These are phyloP conservation scores for Scutellaria barbata DNA, from an alignment of 257 asterid species.

Conservation along the genomic window DNA sequence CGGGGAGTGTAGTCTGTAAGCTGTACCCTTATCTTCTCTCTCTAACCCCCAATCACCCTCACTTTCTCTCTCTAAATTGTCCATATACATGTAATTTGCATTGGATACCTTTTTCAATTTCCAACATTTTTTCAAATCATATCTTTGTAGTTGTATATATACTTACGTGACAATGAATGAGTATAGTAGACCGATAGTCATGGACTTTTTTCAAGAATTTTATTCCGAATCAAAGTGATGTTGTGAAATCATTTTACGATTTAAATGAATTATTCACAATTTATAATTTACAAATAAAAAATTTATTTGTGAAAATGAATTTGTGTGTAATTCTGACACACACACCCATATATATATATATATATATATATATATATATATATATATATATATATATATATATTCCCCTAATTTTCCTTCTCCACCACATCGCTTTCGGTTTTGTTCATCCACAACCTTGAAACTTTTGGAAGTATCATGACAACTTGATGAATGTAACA, in stretches of 20 bases:
- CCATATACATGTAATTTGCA: slow-evolving; percentile 37
- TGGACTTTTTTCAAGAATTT: background rate
- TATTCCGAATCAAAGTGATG: background rate
- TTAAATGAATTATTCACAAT: too few species aligned
- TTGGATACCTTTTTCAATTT: slow-evolving; percentile 35
- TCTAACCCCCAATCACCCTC: slow-evolving; percentile 2
- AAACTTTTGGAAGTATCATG: slow-evolving; percentile 21
- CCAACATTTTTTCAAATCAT: slow-evolving; percentile 22
- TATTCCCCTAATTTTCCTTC: slow-evolving; percentile 20
- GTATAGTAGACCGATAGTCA: background rate
- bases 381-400: too few species aligned
- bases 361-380: too few species aligned
- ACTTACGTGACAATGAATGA: slow-evolving; percentile 15
- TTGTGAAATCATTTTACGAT: too few species aligned
- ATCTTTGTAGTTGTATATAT: background rate
- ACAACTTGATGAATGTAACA: slow-evolving; percentile 22
- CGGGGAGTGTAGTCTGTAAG: slow-evolving; percentile 33
- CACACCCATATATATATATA: too few species aligned
- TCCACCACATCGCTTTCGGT: slow-evolving; percentile 31
- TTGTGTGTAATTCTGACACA: too few species aligned
- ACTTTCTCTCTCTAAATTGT: slow-evolving; percentile 29
- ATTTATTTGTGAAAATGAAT: too few species aligned
- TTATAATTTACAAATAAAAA: too few species aligned
- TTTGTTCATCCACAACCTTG: slow-evolving; percentile 5
- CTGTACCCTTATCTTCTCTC: slow-evolving; percentile 32